A percentile compares a stretch with the other conserved stretches of the same genome.
Evolutionary conservation across 2,329 filamentous ascomycete genomes (phyloP).

Genomic region (Neofusicoccum cordaticola): DNA sequence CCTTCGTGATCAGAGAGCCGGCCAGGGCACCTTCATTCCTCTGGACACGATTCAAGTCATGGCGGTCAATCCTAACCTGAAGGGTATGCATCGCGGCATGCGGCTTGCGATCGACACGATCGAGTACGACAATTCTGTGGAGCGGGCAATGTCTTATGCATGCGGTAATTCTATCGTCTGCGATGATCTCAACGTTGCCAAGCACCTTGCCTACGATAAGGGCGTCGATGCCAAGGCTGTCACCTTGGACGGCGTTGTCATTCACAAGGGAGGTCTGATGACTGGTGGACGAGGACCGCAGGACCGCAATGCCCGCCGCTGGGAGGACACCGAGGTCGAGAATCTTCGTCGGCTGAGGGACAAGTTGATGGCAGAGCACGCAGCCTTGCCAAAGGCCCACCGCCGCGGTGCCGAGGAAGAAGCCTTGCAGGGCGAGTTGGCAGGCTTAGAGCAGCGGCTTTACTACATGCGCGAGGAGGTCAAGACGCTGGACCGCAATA

Average conservation of each 20-base stretch:
- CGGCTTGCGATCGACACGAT: conserved; percentile 93
- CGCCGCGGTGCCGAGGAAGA: conserved; percentile 77
- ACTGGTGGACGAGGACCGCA: conserved; percentile 85
- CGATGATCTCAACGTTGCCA: conserved; percentile 81
- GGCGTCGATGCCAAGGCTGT: conserved; percentile 90
- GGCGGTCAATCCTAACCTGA: conserved; percentile 83
- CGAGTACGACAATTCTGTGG: conserved; percentile 82
- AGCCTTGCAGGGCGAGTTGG: conserved; percentile 72
- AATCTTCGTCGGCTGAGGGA: conserved; percentile 74
- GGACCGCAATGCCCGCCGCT: conserved; percentile 71
- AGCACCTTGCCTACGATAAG: conserved; percentile 81
- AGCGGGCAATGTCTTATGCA: conserved; percentile 90
- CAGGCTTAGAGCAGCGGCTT: conserved; percentile 74
- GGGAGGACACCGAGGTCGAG: conserved; percentile 87
- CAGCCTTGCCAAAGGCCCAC: conserved; percentile 74
- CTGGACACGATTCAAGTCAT: conserved; percentile 97
- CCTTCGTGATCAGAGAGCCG: conserved; percentile 82
- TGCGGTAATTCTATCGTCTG: conserved; percentile 95
- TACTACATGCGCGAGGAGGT: conserved; percentile 71
- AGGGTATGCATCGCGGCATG: conserved; percentile 78
- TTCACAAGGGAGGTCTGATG: conserved; percentile 95
- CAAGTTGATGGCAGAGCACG: conserved; percentile 73
- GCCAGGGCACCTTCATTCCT: conserved; percentile 90
- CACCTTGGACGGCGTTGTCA: conserved; percentile 90
- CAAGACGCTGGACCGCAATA: conserved; percentile 74